These are phyloP conservation scores for Microcos paniculata DNA, from an alignment of 345 rosid genomes.

Conservation along the genomic window DNA sequence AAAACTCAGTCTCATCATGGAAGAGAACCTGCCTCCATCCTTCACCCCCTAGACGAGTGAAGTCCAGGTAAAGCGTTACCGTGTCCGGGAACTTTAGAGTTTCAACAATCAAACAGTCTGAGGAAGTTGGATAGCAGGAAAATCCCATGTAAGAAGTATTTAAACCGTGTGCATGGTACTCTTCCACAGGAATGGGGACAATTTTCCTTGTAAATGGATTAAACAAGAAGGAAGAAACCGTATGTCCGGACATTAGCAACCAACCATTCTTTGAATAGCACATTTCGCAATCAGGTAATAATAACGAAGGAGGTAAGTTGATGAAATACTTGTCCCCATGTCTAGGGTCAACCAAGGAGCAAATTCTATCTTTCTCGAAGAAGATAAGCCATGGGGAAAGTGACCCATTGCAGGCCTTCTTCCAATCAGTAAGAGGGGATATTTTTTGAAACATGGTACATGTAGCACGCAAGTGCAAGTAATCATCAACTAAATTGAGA, in stretches of 20 bases:
- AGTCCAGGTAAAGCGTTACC: not conserved
- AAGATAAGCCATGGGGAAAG: constrained; percentile 9
- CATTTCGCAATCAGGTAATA: not conserved
- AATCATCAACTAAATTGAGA: not conserved
- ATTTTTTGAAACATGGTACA: not conserved
- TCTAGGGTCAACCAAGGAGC: not conserved
- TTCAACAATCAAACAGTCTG: not conserved
- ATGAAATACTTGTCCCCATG: not conserved
- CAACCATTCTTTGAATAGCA: not conserved
- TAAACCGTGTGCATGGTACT: too few relatives aligned
- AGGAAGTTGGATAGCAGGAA: not conserved
- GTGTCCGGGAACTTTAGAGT: too few relatives aligned
- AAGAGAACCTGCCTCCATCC: not conserved
- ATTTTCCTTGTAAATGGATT: not conserved
- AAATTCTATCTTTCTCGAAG: not conserved
- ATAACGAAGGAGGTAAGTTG: not conserved
- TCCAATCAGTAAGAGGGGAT: not conserved
- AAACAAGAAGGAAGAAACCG: not conserved
- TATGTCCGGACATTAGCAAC: not conserved
- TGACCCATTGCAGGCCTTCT: too few relatives aligned
- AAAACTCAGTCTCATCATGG: not conserved
- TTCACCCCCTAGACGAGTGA: not conserved
- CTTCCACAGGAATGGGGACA: too few relatives aligned
- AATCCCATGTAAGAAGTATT: not conserved
- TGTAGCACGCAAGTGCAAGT: not conserved